Evolutionary conservation across 78 protist genomes (phyloP).

Genomic region (Monocercomonoides exilis): DNA sequence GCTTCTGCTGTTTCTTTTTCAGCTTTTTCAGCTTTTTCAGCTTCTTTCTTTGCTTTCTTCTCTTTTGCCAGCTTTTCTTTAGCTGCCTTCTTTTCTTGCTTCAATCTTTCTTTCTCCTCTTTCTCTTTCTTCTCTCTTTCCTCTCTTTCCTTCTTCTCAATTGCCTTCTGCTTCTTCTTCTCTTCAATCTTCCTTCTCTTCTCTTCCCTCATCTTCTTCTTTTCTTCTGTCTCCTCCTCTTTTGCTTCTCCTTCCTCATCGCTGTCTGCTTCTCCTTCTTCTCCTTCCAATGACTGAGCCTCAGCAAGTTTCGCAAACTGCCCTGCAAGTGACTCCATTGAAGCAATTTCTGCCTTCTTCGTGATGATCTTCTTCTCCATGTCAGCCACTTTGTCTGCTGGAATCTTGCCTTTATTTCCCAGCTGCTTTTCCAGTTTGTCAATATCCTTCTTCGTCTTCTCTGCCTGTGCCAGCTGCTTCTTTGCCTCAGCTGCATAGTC

Average conservation of each 20-base stretch:
- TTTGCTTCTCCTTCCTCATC: background rate
- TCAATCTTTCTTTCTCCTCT: background rate
- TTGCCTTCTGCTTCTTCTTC: background rate
- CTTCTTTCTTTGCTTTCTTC: background rate
- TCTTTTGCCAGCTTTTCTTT: background rate
- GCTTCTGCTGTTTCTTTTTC: too few relatives aligned
- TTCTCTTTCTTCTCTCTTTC: background rate
- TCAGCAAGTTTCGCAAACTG: background rate
- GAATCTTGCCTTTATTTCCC: background rate
- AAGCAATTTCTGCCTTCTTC: background rate
- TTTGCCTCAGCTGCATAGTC: background rate
- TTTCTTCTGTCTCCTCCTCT: background rate
- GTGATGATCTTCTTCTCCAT: background rate
- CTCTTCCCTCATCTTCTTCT: background rate
- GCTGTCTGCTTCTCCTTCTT: background rate
- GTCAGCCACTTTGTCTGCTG: background rate
- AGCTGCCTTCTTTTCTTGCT: background rate
- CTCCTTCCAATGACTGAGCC: background rate
- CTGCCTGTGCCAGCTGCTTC: background rate
- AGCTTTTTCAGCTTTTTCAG: background rate
- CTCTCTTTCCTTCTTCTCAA: background rate
- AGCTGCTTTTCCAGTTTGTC: background rate
- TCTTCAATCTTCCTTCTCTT: background rate
- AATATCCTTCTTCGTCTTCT: background rate
- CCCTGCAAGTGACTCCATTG: background rate